A percentile compares a stretch with the other conserved stretches of the same genome.
Conservation (phyloP, 2,329 filamentous ascomycete species). For the Amauroascus verrucosus region DNA sequence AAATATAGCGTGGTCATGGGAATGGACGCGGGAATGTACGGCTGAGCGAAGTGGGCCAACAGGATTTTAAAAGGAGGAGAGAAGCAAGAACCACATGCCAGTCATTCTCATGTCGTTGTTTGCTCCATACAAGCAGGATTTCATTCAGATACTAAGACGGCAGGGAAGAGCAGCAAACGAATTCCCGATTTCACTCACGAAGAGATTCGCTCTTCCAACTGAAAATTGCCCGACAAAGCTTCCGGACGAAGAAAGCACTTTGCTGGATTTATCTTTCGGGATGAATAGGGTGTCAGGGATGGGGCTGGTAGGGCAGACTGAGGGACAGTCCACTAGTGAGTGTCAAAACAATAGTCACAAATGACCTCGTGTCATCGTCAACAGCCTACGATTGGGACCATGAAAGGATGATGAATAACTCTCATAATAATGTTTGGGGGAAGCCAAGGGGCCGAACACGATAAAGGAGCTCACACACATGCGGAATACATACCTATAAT, state of each 20-base stretch:
- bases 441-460: not conserved
- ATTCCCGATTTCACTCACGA: not conserved
- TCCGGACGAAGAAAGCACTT: no score
- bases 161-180: not conserved
- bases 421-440: not conserved
- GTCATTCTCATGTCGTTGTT: no score
- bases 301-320: constrained; percentile 7
- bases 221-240: not conserved
- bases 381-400: not conserved
- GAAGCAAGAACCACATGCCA: not conserved
- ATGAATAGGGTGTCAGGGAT: constrained; percentile 2
- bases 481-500: not conserved
- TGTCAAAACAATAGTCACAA: constrained; percentile 7
- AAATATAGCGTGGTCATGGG: constrained; percentile 7
- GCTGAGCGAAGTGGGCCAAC: constrained; percentile 8
- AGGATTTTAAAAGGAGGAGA: not conserved
- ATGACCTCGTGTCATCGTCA: not conserved
- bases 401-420: not conserved
- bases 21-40: constrained; percentile 5
- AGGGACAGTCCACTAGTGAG: not conserved
- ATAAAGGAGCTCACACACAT: not conserved
- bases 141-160: no score
- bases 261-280: not conserved
- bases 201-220: not conserved
- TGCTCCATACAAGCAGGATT: no score